A percentile compares a stretch with the other conserved stretches of the same genome.
Conservation (phyloP, 2,329 filamentous ascomycete genomes). For the Didymella arachidicola region DNA sequence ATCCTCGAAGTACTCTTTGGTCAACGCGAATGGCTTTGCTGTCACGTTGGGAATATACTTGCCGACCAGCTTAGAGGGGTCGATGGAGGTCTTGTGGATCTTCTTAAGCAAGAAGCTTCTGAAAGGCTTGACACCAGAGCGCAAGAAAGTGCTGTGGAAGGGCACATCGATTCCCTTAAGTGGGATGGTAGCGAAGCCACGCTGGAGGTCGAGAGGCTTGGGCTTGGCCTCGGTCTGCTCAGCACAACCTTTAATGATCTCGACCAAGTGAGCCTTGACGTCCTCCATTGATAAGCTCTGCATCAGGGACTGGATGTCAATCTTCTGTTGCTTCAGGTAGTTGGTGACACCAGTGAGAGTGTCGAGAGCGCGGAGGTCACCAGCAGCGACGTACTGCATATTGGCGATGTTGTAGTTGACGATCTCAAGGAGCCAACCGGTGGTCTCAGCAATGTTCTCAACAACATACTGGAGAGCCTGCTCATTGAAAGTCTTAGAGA, state of each 20-base stretch:
- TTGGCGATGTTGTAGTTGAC: conserved; percentile 89
- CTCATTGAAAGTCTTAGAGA: conserved; percentile 99
- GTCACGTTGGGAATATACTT: conserved; percentile 99
- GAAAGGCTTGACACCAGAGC: conserved; percentile 99
- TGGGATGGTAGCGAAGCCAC: conserved; percentile 95
- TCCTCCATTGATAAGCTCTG: conserved; percentile 86
- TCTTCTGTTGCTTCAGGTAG: conserved; percentile 94
- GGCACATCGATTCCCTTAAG: conserved; percentile 97
- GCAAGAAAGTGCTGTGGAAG: conserved; percentile 98
- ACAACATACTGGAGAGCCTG: conserved; percentile 96
- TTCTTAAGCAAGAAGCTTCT: conserved; percentile 98
- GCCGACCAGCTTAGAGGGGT: conserved; percentile 93
- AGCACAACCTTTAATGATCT: conserved; percentile 90
- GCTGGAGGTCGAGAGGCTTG: conserved; percentile 84
- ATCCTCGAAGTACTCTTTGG: conserved; percentile 99
- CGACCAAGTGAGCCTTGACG: conserved; percentile 85
- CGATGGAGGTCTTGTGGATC: conserved; percentile 99
- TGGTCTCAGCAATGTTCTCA: conserved; percentile 91
- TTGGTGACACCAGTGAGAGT: conserved; percentile 82
- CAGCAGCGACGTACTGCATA: conserved; percentile 73
- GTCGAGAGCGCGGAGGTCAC: conserved; percentile 71
- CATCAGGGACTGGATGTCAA: conserved; percentile 94
- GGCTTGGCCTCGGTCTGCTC: conserved; percentile 90
- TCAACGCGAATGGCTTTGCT: conserved; percentile 91
- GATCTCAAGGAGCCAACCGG: conserved; percentile 95